Evolutionary conservation across 371 early-diverging fungal genomes (phyloP), one percentile per base, ranked within the genome.

Genomic region (Sporodiniella umbellata): DNA sequence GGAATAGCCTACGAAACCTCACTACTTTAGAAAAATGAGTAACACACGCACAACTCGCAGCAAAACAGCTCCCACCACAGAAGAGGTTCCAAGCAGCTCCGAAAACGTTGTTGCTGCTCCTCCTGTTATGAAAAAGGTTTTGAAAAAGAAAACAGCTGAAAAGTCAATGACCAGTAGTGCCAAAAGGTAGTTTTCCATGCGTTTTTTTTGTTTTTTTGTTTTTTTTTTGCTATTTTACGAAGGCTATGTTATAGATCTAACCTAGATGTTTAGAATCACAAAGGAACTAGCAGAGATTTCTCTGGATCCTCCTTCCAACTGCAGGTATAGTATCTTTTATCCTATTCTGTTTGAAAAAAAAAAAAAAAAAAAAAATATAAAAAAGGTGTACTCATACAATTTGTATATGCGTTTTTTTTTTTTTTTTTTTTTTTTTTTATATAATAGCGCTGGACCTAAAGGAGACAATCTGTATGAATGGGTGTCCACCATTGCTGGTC

Each of bases 401-500:
- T 40, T 4, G 23, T 35, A 37, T 33, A 30, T 48, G 23, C 19
- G n/a, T n/a, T n/a, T n/a, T n/a, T n/a, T n/a, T n/a, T n/a, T n/a
- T n/a, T n/a, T n/a, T n/a, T n/a, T n/a, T n/a, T n/a, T n/a, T n/a
- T n/a, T n/a, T n/a, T n/a, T n/a, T n/a, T n/a, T n/a, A 14, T 18
- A 26, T 42, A n/a, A 24, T 58, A 85, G 90, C 64, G 98, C 98
- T 40, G 93, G 95, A 17, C 98, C 98, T 2, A 96, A 94, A 62
- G 93, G 92, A 24, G 97, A 96, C 66, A 94, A 94, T 57, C 68
- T 97, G 45, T 96, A 89, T 68, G 95, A 96, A 56, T 97, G 98
- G 98, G 88, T 90, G 1, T 85, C 95, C 19, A 96, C 97, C 8
- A 93, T 97, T 54, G 81, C 83, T 53, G 98, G 99, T 2, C 98